phyloP scores from a whole-genome alignment of 768 basidiomycete genomes.

The Lactarius sanguifluus region DNA sequence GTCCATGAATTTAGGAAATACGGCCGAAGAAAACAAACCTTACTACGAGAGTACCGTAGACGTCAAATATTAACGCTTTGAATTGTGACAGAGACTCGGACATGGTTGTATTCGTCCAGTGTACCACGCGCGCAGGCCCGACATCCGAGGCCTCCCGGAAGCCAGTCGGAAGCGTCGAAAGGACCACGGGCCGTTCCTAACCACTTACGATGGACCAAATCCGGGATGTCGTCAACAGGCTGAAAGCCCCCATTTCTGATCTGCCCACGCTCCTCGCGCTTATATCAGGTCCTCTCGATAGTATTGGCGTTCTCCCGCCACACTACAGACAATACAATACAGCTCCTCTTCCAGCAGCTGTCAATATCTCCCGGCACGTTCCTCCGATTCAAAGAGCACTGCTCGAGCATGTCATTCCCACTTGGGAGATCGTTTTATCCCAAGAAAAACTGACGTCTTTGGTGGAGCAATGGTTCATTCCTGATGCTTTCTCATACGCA shows the following conservation, averaged over 20 bases:
- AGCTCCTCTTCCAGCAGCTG: constrained; percentile 38
- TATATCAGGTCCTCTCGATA: constrained; percentile 57
- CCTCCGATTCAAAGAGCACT: constrained; percentile 65
- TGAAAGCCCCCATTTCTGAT: constrained; percentile 43
- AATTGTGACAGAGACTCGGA: constrained; percentile 31
- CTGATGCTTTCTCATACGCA: constrained; percentile 56
- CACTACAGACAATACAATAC: constrained; percentile 48
- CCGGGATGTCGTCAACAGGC: constrained; percentile 32
- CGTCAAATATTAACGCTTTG: constrained; percentile 66
- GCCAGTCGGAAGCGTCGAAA: no score
- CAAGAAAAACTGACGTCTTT: constrained; percentile 48
- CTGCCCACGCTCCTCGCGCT: constrained; percentile 53
- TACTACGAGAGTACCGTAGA: constrained; percentile 72
- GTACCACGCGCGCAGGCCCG: no score
- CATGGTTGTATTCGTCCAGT: constrained; percentile 16
- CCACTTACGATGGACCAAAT: constrained; percentile 28
- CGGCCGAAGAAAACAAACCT: background rate
- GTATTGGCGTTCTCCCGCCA: constrained; percentile 58
- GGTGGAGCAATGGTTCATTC: constrained; percentile 72
- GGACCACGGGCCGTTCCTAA: no score
- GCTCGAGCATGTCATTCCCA: constrained; percentile 62
- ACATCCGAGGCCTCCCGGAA: no score
- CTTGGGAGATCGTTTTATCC: constrained; percentile 61
- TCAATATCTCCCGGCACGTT: constrained; percentile 41
- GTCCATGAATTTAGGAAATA: constrained; percentile 4